A percentile compares a stretch with the other conserved stretches of the same genome.
Evolutionary conservation across 2,329 filamentous ascomycete species (phyloP).

Genomic region (Penicillium sp.): DNA sequence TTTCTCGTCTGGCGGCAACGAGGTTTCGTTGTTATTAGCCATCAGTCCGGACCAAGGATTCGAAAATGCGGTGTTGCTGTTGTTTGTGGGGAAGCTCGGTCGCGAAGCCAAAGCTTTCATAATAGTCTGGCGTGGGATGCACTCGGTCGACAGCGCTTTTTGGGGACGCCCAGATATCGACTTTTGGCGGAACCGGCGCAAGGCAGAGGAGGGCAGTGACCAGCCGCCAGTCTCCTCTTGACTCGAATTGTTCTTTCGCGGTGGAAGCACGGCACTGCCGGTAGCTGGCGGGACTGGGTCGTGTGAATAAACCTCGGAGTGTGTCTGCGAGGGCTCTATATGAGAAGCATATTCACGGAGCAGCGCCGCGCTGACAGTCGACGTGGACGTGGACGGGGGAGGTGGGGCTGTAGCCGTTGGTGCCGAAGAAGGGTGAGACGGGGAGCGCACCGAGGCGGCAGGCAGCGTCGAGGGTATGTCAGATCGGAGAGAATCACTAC

Average conservation of each 20-base stretch:
- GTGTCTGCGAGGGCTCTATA: conserved; percentile 40
- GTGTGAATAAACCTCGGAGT: conserved; percentile 30
- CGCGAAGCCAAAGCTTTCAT: conserved; percentile 72
- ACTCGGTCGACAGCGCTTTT: conserved; percentile 57
- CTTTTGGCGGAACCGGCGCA: conserved; percentile 34
- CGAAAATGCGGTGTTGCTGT: conserved; percentile 50
- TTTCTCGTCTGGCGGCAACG: conserved; percentile 5
- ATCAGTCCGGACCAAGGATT: conserved; percentile 57
- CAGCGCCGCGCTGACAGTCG: conserved; percentile 35
- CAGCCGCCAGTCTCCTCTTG: conserved; percentile 25
- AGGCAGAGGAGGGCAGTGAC: conserved; percentile 27
- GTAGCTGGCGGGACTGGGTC: conserved; percentile 17
- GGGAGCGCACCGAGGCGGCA: conserved; percentile 14
- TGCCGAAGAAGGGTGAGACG: conserved; percentile 24
- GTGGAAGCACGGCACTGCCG: conserved; percentile 17
- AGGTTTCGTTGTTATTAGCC: conserved; percentile 31
- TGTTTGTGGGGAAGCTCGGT: conserved; percentile 50
- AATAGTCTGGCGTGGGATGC: conserved; percentile 71
- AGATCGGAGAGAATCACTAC: conserved; percentile 15
- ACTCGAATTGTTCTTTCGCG: conserved; percentile 18
- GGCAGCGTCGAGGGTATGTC: conserved; percentile 15
- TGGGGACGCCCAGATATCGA: conserved; percentile 38
- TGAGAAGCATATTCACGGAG: conserved; percentile 43
- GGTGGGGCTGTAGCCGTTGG: conserved; percentile 14
- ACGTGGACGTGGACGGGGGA: conserved; percentile 13